These are phyloP conservation scores for Kodamaea laetipori DNA, from an alignment of 805 yeast species.

Conservation along the genomic window DNA sequence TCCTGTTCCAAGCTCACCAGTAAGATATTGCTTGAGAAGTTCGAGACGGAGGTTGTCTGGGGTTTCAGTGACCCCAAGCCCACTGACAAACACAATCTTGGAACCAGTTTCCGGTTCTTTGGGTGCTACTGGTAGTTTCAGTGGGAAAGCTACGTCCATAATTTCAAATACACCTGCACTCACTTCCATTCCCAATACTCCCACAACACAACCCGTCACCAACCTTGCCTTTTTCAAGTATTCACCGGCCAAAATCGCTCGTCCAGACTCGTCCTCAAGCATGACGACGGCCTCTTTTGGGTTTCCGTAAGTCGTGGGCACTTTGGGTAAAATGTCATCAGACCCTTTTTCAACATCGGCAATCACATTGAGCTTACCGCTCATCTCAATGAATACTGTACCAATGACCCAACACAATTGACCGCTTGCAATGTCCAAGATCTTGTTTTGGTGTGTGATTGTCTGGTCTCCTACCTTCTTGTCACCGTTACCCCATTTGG, in stretches of 20 bases:
- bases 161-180: constrained; percentile 83
- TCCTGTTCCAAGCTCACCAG: constrained; percentile 62
- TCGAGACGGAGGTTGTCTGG: constrained; percentile 51
- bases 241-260: constrained; percentile 69
- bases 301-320: constrained; percentile 37
- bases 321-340: constrained; percentile 51
- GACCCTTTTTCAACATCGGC: constrained; percentile 69
- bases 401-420: constrained; percentile 83
- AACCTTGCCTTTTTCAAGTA: constrained; percentile 56
- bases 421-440: constrained; percentile 61
- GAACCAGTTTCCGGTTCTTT: constrained; percentile 38
- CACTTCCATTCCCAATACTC: constrained; percentile 82
- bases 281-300: constrained; percentile 51
- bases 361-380: constrained; percentile 80
- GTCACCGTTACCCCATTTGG: constrained; percentile 57
- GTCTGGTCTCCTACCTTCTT: constrained; percentile 35
- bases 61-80: constrained; percentile 58
- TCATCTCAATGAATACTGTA: constrained; percentile 81
- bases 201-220: constrained; percentile 90
- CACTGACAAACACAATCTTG: constrained; percentile 75
- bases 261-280: constrained; percentile 92
- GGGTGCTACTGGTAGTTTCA: background rate
- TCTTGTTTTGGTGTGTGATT: constrained; percentile 38
- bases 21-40: constrained; percentile 65
- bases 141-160: constrained; percentile 75